Percentiles rank a stretch among this genome's conserved stretches.
These are phyloP conservation scores for Purpureocillium takamizusanense DNA, from an alignment of 2,329 filamentous ascomycete species.

Conservation along the genomic window DNA sequence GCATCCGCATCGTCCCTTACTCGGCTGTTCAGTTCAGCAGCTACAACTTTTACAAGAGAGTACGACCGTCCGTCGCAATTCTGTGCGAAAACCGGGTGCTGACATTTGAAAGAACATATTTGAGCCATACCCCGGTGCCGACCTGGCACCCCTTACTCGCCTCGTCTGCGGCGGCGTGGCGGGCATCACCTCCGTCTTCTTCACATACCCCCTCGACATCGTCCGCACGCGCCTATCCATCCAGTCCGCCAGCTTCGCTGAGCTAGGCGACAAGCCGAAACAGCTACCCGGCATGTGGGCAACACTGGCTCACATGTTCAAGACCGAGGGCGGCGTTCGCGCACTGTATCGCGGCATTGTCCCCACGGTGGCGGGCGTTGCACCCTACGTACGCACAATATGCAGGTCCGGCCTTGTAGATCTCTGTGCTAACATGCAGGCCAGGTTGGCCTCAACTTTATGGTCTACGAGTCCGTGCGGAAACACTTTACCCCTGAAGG, in stretches of 20 bases:
- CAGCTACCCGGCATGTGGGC: conserved; percentile 88
- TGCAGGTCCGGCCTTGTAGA: background rate
- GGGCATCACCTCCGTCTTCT: conserved; percentile 89
- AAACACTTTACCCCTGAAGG: conserved; percentile 80
- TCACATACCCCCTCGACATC: conserved; percentile 95
- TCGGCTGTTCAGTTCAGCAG: conserved; percentile 97
- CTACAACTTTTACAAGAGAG: conserved; percentile 94
- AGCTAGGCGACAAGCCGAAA: conserved; percentile 52
- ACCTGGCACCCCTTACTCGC: conserved; percentile 64
- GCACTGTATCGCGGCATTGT: conserved; percentile 93
- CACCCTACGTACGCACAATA: conserved; percentile 67
- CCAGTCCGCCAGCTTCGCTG: conserved; percentile 91
- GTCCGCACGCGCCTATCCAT: conserved; percentile 93
- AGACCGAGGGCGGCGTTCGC: conserved; percentile 71
- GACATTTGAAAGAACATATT: conserved; percentile 52
- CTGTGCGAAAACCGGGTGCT: background rate
- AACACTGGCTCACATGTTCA: conserved; percentile 78
- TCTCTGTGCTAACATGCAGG: conserved; percentile 8
- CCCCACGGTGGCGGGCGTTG: conserved; percentile 89
- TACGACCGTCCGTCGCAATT: conserved; percentile 30
- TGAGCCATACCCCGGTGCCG: conserved; percentile 63
- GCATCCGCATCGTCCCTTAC: conserved; percentile 95
- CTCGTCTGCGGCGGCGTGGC: conserved; percentile 86
- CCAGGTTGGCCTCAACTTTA: conserved; percentile 91
- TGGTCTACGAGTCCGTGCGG: conserved; percentile 89